A percentile compares a stretch with the other conserved stretches of the same genome.
phyloP scores from a whole-genome alignment of 805 yeast species.

The Torulaspora microellipsoides region DNA sequence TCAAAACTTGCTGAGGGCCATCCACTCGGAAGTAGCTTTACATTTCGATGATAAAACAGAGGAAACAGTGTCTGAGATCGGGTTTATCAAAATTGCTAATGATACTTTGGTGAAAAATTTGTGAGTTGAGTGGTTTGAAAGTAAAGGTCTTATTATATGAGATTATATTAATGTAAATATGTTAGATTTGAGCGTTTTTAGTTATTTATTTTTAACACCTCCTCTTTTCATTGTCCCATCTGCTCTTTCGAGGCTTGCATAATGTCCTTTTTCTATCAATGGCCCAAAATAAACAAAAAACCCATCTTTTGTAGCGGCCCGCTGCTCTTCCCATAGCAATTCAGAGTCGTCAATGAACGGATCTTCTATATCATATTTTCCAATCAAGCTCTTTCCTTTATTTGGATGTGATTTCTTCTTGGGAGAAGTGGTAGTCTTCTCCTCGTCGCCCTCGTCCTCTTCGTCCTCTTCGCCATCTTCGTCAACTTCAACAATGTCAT shows the following conservation, averaged over 20 bases:
- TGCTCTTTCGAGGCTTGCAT: conserved; percentile 44
- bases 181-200: not conserved
- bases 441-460: conserved; percentile 18
- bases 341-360: conserved; percentile 97
- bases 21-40: conserved; percentile 31
- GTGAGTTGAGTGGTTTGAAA: not conserved
- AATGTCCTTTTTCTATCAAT: conserved; percentile 56
- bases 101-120: conserved; percentile 17
- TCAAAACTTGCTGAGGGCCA: conserved; percentile 25
- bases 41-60: conserved; percentile 21
- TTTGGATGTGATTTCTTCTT: conserved; percentile 37
- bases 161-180: not conserved
- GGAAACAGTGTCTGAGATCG: conserved; percentile 22
- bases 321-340: conserved; percentile 85
- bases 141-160: too few relatives aligned
- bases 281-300: conserved; percentile 96
- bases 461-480: conserved; percentile 24
- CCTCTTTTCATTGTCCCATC: conserved; percentile 42
- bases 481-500: conserved; percentile 17
- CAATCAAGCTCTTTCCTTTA: conserved; percentile 67
- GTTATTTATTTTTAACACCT: conserved; percentile 30
- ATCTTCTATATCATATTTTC: conserved; percentile 87
- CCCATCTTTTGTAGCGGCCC: conserved; percentile 90
- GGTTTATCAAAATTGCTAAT: conserved; percentile 29
- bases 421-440: conserved; percentile 17